Base-by-base conservation (phyloP, 1,284 basidiomycete genomes). In the Laetiporus sulphureus region DNA sequence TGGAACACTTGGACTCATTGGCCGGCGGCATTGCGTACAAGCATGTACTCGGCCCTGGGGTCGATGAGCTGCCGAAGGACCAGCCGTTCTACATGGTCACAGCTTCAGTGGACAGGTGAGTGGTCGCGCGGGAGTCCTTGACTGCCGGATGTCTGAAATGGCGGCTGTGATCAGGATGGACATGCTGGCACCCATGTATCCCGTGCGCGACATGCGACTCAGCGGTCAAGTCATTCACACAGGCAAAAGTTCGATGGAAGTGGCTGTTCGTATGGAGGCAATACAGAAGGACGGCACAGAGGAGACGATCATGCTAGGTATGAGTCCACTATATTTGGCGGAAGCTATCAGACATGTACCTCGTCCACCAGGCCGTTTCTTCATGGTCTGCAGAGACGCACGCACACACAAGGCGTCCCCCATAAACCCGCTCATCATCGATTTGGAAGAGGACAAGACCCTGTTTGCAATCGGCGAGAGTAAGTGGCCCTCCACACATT, bases 11-110 rank as follows among this genome's bases (percentile, higher is more conserved):
- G 32, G 88, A 91, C 58, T 86, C 84, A 5, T 68, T 91, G 13
- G 87, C 88, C 2, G 88, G 87, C 10, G 85, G 83, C 3, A 87
- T 91, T 46, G 73, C 84, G 2, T 91, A 90, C 63, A 83, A 87
- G 53, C 85, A 89, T 61, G 77, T 86, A 66, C 72, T 90, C 1
- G 79, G 78, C 0, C 79, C 79, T 0, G 50, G 44, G 20, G 75
- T 79, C 10, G 57, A 72, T 46, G 69, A 67, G 1, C 57, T 79
- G 6, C 74, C 73, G 42, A 62, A 67, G 35, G 72, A 83, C 45
- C 71, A 73, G 13, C 84, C 83, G 0, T 80, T 88, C 50, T 91
- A 90, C 52, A 73, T 91, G 46, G 88, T 89, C 6, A 91, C 88
- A 2, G 88, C 88, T 25, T 77, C 80, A 5, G 87, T 88, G 1